Conservation (phyloP, 106 monocot genomes). For the Platanthera zijinensis region DNA sequence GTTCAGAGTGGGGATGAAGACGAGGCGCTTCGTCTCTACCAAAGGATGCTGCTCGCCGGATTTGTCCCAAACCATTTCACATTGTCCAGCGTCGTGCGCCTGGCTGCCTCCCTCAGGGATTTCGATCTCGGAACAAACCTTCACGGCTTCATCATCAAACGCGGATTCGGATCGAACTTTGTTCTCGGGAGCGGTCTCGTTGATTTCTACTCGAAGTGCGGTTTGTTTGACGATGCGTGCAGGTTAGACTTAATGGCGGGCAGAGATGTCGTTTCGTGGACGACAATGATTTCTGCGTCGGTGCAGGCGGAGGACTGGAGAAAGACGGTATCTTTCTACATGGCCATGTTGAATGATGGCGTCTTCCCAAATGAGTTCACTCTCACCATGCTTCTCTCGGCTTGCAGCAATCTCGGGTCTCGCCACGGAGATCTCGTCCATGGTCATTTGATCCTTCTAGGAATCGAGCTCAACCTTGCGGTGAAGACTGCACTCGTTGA, state of each 20-base stretch:
- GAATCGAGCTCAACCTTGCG: conserved; percentile 41
- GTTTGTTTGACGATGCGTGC: conserved; percentile 19
- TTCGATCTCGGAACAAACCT: conserved; percentile 16
- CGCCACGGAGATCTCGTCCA: conserved; percentile 35
- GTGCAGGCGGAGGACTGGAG: conserved; percentile 36
- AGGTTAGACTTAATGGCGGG: conserved; percentile 21
- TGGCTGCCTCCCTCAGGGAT: conserved; percentile 18
- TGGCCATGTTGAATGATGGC: conserved; percentile 28
- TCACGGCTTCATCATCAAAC: conserved; percentile 37
- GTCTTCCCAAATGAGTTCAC: conserved; percentile 62
- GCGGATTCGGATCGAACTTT: conserved; percentile 24
- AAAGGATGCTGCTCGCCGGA: conserved; percentile 20
- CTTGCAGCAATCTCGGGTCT: conserved; percentile 25
- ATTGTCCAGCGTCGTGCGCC: conserved; percentile 36
- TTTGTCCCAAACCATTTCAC: conserved; percentile 60
- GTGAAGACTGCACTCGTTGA: conserved; percentile 74
- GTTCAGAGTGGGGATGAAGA: conserved; percentile 13
- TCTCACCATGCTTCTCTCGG: conserved; percentile 46
- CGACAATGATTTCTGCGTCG: conserved; percentile 56
- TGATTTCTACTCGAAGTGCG: conserved; percentile 44
- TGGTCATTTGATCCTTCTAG: conserved; percentile 47
- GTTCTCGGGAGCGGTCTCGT: conserved; percentile 35
- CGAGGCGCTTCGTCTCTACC: conserved; percentile 37
- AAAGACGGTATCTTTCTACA: conserved; percentile 29
- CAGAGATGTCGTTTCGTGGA: conserved; percentile 57